These are phyloP conservation scores for Salisapilia sapeloensis DNA, from an alignment of 352 stramenopile species.

Conservation along the genomic window DNA sequence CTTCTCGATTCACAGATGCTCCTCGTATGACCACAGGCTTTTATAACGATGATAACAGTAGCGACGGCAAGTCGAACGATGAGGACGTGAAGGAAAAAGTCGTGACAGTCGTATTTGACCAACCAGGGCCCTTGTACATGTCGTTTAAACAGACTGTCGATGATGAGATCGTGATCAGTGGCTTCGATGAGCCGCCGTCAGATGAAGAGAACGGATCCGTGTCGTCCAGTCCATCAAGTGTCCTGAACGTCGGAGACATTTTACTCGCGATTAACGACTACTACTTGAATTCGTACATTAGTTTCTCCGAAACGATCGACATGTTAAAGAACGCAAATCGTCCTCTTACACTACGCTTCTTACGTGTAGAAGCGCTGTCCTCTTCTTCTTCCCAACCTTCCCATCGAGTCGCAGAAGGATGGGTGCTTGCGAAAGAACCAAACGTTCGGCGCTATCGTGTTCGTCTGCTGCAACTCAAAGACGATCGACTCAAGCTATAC, in stretches of 20 bases:
- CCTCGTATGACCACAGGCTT: slow-evolving; percentile 46
- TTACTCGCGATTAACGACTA: slow-evolving; percentile 80
- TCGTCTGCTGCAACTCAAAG: slow-evolving; percentile 69
- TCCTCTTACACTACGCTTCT: slow-evolving; percentile 71
- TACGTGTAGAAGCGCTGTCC: slow-evolving; percentile 34
- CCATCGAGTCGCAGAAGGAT: slow-evolving; percentile 57
- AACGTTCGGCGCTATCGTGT: slow-evolving; percentile 56
- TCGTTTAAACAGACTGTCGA: slow-evolving; percentile 71
- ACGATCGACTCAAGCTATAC: slow-evolving; percentile 63
- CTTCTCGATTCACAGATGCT: slow-evolving; percentile 59
- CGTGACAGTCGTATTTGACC: slow-evolving; percentile 77
- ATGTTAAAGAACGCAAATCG: slow-evolving; percentile 49
- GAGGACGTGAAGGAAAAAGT: slow-evolving; percentile 78
- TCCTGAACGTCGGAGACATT: slow-evolving; percentile 64
- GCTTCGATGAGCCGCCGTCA: slow-evolving; percentile 29
- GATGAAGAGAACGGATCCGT: slow-evolving; percentile 10
- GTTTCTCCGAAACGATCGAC: slow-evolving; percentile 63
- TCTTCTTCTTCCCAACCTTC: no score
- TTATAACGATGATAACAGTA: slow-evolving; percentile 15
- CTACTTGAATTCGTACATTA: slow-evolving; percentile 69
- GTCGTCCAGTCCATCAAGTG: slow-evolving; percentile 44
- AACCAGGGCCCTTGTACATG: slow-evolving; percentile 45
- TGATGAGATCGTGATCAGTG: slow-evolving; percentile 79
- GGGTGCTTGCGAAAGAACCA: slow-evolving; percentile 73
- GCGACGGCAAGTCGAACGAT: slow-evolving; percentile 38